Conservation (phyloP, 1,284 basidiomycete genomes). For the Boletus smithii region DNA sequence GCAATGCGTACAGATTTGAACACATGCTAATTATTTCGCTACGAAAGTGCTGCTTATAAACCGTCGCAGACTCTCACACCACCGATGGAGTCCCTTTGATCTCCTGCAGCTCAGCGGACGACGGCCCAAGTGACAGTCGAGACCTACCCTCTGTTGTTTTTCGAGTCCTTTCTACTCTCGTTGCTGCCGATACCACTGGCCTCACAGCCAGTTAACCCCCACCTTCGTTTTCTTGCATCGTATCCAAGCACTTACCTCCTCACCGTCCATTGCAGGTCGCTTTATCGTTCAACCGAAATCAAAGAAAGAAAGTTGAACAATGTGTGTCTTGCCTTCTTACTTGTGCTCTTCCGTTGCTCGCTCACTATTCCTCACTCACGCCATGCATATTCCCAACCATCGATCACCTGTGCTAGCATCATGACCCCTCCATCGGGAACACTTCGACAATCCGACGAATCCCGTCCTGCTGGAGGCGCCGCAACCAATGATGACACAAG, state of each 20-base stretch:
- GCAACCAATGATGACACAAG: constrained; percentile 27
- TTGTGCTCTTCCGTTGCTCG: background rate
- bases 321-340: constrained; percentile 9
- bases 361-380: background rate
- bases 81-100: constrained; percentile 5
- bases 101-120: background rate
- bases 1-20: background rate
- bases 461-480: constrained; percentile 22
- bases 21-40: constrained; percentile 7
- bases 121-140: background rate
- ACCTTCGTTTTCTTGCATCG: background rate
- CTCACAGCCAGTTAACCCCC: background rate
- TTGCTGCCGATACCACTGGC: background rate
- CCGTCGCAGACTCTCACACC: background rate
- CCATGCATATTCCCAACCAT: background rate
- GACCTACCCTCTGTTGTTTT: background rate
- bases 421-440: constrained; percentile 19
- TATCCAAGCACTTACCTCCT: background rate
- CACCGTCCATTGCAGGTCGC: background rate
- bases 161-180: background rate
- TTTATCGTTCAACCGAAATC: too few relatives aligned
- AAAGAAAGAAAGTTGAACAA: background rate
- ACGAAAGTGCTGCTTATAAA: constrained; percentile 7
- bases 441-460: constrained; percentile 1
- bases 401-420: constrained; percentile 13